Evolutionary conservation across 106 monocot species (phyloP).

Genomic region (Ottelia alismoides): DNA sequence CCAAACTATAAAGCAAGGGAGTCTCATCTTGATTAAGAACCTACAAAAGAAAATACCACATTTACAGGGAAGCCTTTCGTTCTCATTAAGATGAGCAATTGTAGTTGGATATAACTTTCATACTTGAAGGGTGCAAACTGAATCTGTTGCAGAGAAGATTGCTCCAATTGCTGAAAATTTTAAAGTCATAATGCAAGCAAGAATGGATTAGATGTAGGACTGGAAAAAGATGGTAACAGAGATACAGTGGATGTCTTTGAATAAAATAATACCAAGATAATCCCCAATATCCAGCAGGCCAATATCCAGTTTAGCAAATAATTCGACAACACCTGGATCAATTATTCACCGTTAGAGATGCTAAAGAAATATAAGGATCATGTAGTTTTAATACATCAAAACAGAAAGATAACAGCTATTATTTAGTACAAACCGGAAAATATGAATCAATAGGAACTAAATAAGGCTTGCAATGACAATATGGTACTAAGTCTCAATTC

Average conservation of each 20-base stretch:
- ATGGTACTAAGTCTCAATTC: no score
- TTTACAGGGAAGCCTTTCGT: no score
- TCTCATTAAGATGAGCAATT: no score
- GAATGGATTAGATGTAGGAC: no score
- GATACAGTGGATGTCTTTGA: no score
- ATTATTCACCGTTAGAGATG: not conserved
- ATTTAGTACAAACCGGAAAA: not conserved
- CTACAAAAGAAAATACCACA: no score
- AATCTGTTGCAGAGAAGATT: conserved; percentile 97
- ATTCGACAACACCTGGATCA: conserved; percentile 47
- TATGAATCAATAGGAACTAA: no score
- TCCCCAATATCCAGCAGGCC: conserved; percentile 57
- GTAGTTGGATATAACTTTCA: no score
- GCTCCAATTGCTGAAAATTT: conserved; percentile 81
- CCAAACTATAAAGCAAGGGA: conserved; percentile 86
- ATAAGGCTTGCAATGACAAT: no score
- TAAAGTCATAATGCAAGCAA: no score
- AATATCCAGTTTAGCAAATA: conserved; percentile 60
- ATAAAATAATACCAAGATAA: conserved; percentile 93
- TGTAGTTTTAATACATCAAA: not conserved
- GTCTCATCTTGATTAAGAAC: conserved; percentile 98
- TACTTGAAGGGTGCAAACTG: conserved; percentile 99
- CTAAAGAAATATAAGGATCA: not conserved
- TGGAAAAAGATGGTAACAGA: no score
- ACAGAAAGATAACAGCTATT: no score